These are phyloP conservation scores for Helianthus annuus DNA, from an alignment of 129 eudicot genomes.

Conservation along the genomic window HanXRQr2.0-SUNRISE NC_035436.2:191603239-191603738, in stretches of 20 bases:
- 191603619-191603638: too few species aligned
- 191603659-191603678: too few species aligned
- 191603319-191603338: too few species aligned
- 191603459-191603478: neutral
- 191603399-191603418: neutral
- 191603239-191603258: neutral
- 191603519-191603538: neutral
- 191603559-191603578: neutral
- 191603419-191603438: neutral
- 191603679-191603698: too few species aligned
- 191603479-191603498: neutral
- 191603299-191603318: too few species aligned
- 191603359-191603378: neutral
- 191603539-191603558: neutral
- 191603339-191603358: too few species aligned
- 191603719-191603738: too few species aligned
- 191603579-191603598: neutral
- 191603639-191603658: too few species aligned
- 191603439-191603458: neutral
- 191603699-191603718: too few species aligned
- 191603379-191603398: neutral
- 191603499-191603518: neutral
- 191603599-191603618: too few species aligned
- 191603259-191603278: slow-evolving; percentile 1
- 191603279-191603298: too few species aligned